A percentile compares a stretch with the other conserved stretches of the same genome.
Evolutionary conservation across 2,329 filamentous ascomycete species (phyloP).

Genomic region (Ophiocordyceps robertsii): DNA sequence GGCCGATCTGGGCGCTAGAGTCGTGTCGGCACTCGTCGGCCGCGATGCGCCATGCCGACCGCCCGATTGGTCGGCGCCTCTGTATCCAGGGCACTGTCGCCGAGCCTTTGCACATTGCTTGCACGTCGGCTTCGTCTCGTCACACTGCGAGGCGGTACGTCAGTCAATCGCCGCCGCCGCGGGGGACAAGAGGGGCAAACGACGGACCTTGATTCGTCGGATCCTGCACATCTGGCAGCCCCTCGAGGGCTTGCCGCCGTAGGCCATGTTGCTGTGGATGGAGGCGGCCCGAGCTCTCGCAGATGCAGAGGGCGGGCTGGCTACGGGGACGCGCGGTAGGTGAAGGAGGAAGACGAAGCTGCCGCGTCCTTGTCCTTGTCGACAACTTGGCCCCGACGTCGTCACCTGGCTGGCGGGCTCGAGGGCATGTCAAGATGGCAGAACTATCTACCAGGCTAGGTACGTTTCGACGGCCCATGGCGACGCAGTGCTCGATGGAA

Average conservation of each 20-base stretch:
- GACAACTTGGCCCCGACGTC: too few relatives aligned
- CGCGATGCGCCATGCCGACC: slow-evolving; percentile 41
- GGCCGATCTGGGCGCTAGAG: slow-evolving; percentile 1
- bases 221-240: slow-evolving; percentile 64
- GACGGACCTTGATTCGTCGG: slow-evolving; percentile 53
- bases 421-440: too few relatives aligned
- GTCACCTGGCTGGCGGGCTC: too few relatives aligned
- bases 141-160: slow-evolving; percentile 35
- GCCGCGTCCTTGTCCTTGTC: too few relatives aligned
- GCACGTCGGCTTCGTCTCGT: slow-evolving; percentile 51
- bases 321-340: neutral
- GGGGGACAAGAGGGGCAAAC: neutral
- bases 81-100: slow-evolving; percentile 50
- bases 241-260: slow-evolving; percentile 48
- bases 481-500: neutral
- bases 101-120: slow-evolving; percentile 49
- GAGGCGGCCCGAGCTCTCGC: neutral
- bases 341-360: neutral
- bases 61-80: slow-evolving; percentile 54
- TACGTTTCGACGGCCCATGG: neutral
- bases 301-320: neutral
- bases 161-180: neutral
- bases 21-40: slow-evolving; percentile 4
- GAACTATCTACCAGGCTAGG: neutral
- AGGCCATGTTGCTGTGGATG: slow-evolving; percentile 34